A percentile compares a stretch with the other conserved stretches of the same genome.
These are phyloP conservation scores for Fraxinus platypoda DNA, from an alignment of 305 asterid species.

Conservation along the genomic window DNA sequence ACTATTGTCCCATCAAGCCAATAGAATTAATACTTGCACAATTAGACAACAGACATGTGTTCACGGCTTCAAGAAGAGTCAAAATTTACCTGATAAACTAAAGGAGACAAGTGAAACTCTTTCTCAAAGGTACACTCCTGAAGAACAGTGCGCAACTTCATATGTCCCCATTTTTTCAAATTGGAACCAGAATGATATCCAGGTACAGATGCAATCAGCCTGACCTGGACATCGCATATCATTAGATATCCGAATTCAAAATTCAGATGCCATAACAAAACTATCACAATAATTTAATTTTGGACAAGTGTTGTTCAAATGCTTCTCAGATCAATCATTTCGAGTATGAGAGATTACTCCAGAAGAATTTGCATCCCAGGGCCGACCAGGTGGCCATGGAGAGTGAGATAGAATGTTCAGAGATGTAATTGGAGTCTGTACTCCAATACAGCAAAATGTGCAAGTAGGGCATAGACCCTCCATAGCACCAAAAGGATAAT, in stretches of 20 bases:
- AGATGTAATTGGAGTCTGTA: background rate
- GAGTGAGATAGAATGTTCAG: background rate
- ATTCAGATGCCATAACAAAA: background rate
- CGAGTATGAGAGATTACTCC: background rate
- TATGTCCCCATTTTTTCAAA: slow-evolving; percentile 94
- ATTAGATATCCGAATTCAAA: background rate
- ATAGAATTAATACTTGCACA: background rate
- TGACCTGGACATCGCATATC: slow-evolving; percentile 55
- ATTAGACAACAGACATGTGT: background rate
- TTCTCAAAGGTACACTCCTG: slow-evolving; percentile 78
- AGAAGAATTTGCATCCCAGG: background rate
- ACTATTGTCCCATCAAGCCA: slow-evolving; percentile 11
- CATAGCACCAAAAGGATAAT: background rate
- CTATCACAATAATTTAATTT: background rate
- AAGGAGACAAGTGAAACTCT: slow-evolving; percentile 85
- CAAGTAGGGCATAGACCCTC: background rate
- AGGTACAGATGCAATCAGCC: slow-evolving; percentile 93
- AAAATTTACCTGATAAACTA: slow-evolving; percentile 70
- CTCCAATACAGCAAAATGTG: background rate
- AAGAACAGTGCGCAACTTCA: slow-evolving; percentile 85
- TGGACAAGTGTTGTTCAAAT: background rate
- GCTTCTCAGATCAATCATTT: background rate
- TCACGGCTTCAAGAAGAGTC: slow-evolving; percentile 16
- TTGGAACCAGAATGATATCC: slow-evolving; percentile 88
- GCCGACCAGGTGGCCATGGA: background rate